Percentiles rank a stretch among this genome's conserved stretches.
These are phyloP conservation scores for Ascochyta rabiei DNA, from an alignment of 2,329 filamentous ascomycete genomes.

Conservation along the genomic window DNA sequence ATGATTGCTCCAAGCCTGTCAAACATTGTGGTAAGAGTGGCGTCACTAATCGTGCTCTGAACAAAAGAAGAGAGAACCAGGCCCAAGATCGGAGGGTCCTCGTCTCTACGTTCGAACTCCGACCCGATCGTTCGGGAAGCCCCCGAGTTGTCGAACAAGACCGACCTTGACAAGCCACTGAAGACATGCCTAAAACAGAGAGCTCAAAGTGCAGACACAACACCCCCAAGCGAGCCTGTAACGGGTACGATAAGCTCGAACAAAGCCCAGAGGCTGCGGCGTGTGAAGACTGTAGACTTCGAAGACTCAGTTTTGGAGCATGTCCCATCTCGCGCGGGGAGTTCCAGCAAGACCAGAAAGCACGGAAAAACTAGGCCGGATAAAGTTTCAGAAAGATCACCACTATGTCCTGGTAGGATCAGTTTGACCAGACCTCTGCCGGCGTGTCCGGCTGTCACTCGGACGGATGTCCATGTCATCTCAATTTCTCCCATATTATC, in stretches of 20 bases:
- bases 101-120: slow-evolving; percentile 6
- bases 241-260: background rate
- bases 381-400: background rate
- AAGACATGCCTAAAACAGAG: slow-evolving; percentile 38
- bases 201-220: slow-evolving; percentile 29
- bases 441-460: slow-evolving; percentile 39
- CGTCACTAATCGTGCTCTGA: background rate
- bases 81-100: background rate
- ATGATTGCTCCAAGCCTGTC: background rate
- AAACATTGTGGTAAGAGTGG: too few species aligned
- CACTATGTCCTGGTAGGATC: slow-evolving; percentile 19
- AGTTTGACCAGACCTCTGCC: slow-evolving; percentile 25
- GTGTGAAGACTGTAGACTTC: slow-evolving; percentile 42
- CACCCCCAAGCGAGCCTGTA: slow-evolving; percentile 17
- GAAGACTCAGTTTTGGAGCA: slow-evolving; percentile 14
- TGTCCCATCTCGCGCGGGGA: background rate
- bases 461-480: slow-evolving; percentile 45
- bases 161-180: slow-evolving; percentile 15
- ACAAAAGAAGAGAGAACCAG: background rate
- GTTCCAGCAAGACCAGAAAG: background rate
- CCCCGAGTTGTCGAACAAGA: background rate
- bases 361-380: background rate
- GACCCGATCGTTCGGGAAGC: slow-evolving; percentile 8
- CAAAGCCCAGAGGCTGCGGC: slow-evolving; percentile 22
- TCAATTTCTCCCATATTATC: slow-evolving; percentile 29